Conservation (phyloP, 768 basidiomycete genomes). For the Trametes villosa region DNA sequence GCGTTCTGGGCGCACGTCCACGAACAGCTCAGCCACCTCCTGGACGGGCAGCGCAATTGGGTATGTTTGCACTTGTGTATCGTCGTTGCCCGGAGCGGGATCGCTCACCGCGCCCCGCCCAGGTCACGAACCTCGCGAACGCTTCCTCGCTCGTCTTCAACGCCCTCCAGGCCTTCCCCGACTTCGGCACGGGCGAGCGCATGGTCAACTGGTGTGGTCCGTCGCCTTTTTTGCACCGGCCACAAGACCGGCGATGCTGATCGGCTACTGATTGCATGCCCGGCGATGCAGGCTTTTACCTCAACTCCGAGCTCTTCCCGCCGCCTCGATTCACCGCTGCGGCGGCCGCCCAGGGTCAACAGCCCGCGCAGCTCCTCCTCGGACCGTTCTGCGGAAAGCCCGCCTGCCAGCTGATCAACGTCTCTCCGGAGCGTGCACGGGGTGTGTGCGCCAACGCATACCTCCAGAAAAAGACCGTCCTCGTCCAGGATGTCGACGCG, state of each 20-base stretch:
- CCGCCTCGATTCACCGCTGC: constrained; percentile 32
- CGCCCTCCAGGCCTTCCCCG: constrained; percentile 68
- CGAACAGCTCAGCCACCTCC: constrained; percentile 59
- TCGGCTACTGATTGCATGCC: neutral
- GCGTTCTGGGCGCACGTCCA: constrained; percentile 84
- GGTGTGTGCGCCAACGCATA: constrained; percentile 90
- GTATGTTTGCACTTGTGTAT: constrained; percentile 46
- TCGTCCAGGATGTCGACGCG: constrained; percentile 77
- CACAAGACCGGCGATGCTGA: neutral
- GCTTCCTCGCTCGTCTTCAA: constrained; percentile 81
- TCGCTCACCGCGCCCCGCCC: constrained; percentile 16
- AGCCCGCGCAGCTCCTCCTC: constrained; percentile 53
- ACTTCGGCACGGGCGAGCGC: constrained; percentile 66
- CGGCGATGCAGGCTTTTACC: constrained; percentile 75
- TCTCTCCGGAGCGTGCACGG: constrained; percentile 52
- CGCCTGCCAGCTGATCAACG: constrained; percentile 83
- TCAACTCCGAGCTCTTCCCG: constrained; percentile 69
- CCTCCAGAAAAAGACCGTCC: constrained; percentile 52
- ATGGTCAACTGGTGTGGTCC: constrained; percentile 95
- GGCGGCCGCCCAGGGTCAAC: constrained; percentile 11
- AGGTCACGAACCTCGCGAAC: constrained; percentile 91
- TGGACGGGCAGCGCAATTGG: constrained; percentile 78
- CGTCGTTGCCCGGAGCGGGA: constrained; percentile 3
- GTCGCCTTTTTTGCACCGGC: constrained; percentile 33
- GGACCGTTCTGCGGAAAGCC: constrained; percentile 92